These are phyloP conservation scores for Clavulina sp. DNA, from an alignment of 768 basidiomycete genomes.

Conservation along the genomic window DNA sequence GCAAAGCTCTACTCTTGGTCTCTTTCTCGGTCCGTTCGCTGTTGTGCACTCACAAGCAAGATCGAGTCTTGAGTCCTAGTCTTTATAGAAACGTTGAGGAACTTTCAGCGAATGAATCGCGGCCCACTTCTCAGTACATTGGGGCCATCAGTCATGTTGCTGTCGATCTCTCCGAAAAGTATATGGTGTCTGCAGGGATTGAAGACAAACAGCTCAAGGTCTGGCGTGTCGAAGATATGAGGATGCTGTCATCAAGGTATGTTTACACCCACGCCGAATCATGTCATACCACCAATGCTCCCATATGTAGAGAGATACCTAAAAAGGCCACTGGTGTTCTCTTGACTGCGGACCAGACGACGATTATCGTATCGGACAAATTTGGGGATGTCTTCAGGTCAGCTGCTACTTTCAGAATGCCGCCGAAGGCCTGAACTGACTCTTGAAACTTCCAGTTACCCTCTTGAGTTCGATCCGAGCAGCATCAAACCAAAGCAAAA, in stretches of 20 bases:
- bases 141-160: neutral
- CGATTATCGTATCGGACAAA: conserved; percentile 77
- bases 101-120: no score
- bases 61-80: no score
- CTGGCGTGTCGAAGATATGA: conserved; percentile 43
- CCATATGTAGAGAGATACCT: conserved; percentile 43
- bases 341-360: conserved; percentile 42
- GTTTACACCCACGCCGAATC: conserved; percentile 9
- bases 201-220: conserved; percentile 74
- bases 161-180: neutral
- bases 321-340: conserved; percentile 62
- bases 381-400: conserved; percentile 88
- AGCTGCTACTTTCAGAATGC: neutral
- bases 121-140: neutral
- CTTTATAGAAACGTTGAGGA: no score
- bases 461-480: neutral
- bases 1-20: no score
- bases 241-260: conserved; percentile 36
- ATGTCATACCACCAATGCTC: neutral
- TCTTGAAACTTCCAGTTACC: no score
- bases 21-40: no score
- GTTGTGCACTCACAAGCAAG: no score
- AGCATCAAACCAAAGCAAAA: no score
- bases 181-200: conserved; percentile 37
- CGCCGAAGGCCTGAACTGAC: no score